Base-by-base conservation (phyloP, 768 basidiomycete species). In the Polyporus arcularius region DNA sequence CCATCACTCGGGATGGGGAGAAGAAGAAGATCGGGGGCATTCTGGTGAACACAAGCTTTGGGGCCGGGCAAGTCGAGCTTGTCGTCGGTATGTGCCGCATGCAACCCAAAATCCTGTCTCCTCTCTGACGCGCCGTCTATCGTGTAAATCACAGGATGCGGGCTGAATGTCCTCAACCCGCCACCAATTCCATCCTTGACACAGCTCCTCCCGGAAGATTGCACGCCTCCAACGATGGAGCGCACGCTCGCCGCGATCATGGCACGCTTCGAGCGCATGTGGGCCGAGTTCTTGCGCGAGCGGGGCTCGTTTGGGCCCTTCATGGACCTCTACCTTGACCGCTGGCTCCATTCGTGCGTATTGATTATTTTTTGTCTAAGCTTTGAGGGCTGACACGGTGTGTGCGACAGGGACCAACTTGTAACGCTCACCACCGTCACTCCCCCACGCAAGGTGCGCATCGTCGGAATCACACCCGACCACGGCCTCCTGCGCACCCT, bases 281-380 rank as follows among this genome's bases (percentile, higher is more conserved):
- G 94, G 94, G 71, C 74, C 7, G 72, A 71, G 2, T 98, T 98
- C 68, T 67, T 94, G 30, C 72, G 76, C 16, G 79, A 80, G 41
- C 72, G 77, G 21, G 90, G 92, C 0, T 86, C 84, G 4, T 98
- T 98, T 71, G 84, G 79, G 30, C 84, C 90, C 0, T 96, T 98
- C 74, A 80, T 92, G 76, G 82, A 86, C 40, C 77, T 83, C 32
- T 99, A 98, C 72, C 82, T 89, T 35, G 76, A 82, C 26, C 75
- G 86, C 21, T 99, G 97, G 96, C 76, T 98, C 57, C 96, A 98
- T 72, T 89, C 90, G 96, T 98, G 56, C 66, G 94, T 86, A 21
- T 26, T 40, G 35, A 40, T 30, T 57, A 43, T 18, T 40, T 48
- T 18, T n/a, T 12, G 48, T 56, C 4, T 41, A 38, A 49, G 64